Conservation (phyloP, 1,284 basidiomycete genomes). For the Ustilago curta region DNA sequence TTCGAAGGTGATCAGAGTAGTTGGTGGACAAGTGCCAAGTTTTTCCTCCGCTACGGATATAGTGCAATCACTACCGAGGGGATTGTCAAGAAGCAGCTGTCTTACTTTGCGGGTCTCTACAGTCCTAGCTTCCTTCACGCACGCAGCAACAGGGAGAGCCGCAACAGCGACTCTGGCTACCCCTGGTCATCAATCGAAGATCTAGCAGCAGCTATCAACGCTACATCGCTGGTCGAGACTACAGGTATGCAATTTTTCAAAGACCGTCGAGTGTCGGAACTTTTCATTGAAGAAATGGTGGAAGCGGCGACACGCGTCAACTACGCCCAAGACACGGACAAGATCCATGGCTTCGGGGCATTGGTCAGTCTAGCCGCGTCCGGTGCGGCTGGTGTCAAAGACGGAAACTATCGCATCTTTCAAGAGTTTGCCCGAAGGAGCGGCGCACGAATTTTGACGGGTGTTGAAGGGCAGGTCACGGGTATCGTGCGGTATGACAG, state of each 20-base stretch:
- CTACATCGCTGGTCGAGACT: conserved; percentile 66
- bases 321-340: conserved; percentile 79
- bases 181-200: conserved; percentile 77
- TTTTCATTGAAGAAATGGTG: conserved; percentile 78
- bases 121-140: conserved; percentile 73
- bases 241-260: conserved; percentile 66
- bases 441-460: conserved; percentile 70
- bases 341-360: conserved; percentile 85
- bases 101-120: conserved; percentile 75
- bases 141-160: conserved; percentile 14
- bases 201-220: conserved; percentile 75
- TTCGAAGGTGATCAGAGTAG: conserved; percentile 58
- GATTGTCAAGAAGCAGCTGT: conserved; percentile 72
- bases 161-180: conserved; percentile 37
- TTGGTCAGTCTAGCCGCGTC: conserved; percentile 79
- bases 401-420: conserved; percentile 89
- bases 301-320: conserved; percentile 88
- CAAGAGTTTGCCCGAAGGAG: conserved; percentile 81
- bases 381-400: conserved; percentile 78
- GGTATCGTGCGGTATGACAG: conserved; percentile 57
- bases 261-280: conserved; percentile 46
- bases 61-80: conserved; percentile 74
- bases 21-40: conserved; percentile 64
- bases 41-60: conserved; percentile 81
- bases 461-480: conserved; percentile 60